Percentiles rank a stretch among this genome's conserved stretches.
These are phyloP conservation scores for Talaromyces sp. DNA, from an alignment of 2,329 filamentous ascomycete genomes.

Conservation along the genomic window DNA sequence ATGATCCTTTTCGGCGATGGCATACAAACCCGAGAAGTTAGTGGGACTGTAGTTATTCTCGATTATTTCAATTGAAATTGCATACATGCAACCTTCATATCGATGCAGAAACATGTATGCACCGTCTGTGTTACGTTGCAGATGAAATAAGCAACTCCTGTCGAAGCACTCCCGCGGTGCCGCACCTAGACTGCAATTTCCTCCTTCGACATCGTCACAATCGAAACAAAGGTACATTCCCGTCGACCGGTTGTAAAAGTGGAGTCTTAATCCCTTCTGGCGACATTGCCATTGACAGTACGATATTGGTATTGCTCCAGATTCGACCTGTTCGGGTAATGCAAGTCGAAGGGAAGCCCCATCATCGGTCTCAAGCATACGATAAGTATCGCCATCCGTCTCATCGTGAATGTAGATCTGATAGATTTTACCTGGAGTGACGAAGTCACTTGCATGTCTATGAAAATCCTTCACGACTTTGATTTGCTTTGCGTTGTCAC, in stretches of 20 bases:
- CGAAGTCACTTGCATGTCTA: background rate
- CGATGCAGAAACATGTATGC: too few relatives aligned
- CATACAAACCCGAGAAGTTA: too few relatives aligned
- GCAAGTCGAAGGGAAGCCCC: background rate
- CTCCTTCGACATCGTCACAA: background rate
- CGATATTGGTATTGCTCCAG: background rate
- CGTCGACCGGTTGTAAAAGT: background rate
- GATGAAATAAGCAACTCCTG: too few relatives aligned
- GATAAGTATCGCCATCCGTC: background rate
- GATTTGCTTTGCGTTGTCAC: background rate
- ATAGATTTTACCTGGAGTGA: background rate
- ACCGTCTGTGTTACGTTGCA: too few relatives aligned
- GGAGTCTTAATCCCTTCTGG: background rate
- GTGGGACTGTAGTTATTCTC: too few relatives aligned
- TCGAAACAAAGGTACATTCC: background rate
- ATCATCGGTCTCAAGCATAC: background rate
- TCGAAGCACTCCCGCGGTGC: background rate
- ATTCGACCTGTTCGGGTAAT: background rate
- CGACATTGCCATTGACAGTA: background rate
- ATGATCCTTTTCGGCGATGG: too few relatives aligned
- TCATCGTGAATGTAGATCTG: background rate
- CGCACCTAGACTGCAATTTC: too few relatives aligned
- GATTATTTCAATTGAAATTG: too few relatives aligned
- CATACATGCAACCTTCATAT: too few relatives aligned
- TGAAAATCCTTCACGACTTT: background rate